Evolutionary conservation across 1,139 yeast genomes (phyloP).

Genomic region (Hyphopichia burtonii): DNA sequence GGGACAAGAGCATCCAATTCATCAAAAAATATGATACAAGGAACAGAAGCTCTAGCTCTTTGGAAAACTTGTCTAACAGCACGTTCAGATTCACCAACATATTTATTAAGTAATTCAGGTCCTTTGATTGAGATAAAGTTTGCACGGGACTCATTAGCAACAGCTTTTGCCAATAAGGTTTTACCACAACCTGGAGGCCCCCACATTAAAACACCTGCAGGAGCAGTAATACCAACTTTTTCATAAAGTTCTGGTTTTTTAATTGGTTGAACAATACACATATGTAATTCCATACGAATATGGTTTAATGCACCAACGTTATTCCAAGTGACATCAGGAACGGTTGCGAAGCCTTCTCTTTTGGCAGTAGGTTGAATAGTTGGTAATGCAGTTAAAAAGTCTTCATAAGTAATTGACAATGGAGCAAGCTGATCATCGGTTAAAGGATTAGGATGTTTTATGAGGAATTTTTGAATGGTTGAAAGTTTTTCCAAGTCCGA

Average conservation of each 20-base stretch:
- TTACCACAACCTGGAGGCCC: slow-evolving; percentile 99
- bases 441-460: slow-evolving; percentile 76
- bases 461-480: slow-evolving; percentile 70
- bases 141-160: slow-evolving; percentile 94
- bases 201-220: slow-evolving; percentile 97
- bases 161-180: slow-evolving; percentile 92
- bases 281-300: slow-evolving; percentile 85
- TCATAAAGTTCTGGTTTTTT: slow-evolving; percentile 86
- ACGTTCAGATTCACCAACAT: slow-evolving; percentile 94
- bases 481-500: slow-evolving; percentile 48
- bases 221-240: slow-evolving; percentile 92
- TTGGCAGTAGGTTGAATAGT: slow-evolving; percentile 96
- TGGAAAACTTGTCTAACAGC: slow-evolving; percentile 95
- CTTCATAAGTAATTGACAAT: slow-evolving; percentile 71
- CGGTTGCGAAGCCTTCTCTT: slow-evolving; percentile 98
- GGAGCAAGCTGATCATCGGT: slow-evolving; percentile 73
- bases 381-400: slow-evolving; percentile 82
- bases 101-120: slow-evolving; percentile 89
- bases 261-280: slow-evolving; percentile 97
- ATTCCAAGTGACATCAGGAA: slow-evolving; percentile 96
- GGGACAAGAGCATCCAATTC: slow-evolving; percentile 97
- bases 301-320: slow-evolving; percentile 86
- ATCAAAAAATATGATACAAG: slow-evolving; percentile 94
- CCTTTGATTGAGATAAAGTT: slow-evolving; percentile 95
- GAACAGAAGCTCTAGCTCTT: slow-evolving; percentile 91